Evolutionary conservation across 768 basidiomycete genomes (phyloP).

Genomic region (Boletus vinaceobasis): DNA sequence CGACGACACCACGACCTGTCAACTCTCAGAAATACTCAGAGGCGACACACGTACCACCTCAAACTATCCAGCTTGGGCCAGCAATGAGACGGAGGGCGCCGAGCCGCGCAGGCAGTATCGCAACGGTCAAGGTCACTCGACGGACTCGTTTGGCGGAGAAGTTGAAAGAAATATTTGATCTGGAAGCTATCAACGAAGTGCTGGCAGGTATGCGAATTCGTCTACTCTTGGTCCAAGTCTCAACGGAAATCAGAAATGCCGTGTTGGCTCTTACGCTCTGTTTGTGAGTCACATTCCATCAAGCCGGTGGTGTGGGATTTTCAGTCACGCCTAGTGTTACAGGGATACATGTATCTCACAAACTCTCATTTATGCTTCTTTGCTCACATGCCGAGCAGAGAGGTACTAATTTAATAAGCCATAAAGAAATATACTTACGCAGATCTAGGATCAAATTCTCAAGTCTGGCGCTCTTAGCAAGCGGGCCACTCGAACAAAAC

Average conservation of each 20-base stretch:
- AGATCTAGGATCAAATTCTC: slow-evolving; percentile 75
- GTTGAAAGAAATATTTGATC: slow-evolving; percentile 81
- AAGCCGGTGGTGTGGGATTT: neutral
- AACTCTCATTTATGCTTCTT: slow-evolving; percentile 95
- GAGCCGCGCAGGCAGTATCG: slow-evolving; percentile 59
- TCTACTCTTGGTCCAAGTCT: neutral
- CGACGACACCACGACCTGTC: slow-evolving; percentile 42
- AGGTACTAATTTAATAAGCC: slow-evolving; percentile 46
- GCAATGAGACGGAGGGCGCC: slow-evolving; percentile 21
- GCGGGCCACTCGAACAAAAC: slow-evolving; percentile 83
- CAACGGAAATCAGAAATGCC: slow-evolving; percentile 65
- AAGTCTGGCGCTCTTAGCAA: slow-evolving; percentile 91
- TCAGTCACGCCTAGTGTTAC: slow-evolving; percentile 58
- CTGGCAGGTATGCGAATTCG: slow-evolving; percentile 56
- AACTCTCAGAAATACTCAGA: slow-evolving; percentile 16
- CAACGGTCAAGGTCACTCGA: slow-evolving; percentile 67
- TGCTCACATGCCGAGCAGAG: slow-evolving; percentile 86
- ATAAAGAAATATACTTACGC: slow-evolving; percentile 8
- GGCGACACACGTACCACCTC: neutral
- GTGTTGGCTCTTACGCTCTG: slow-evolving; percentile 88
- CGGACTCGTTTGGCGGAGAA: slow-evolving; percentile 80
- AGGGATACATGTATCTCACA: slow-evolving; percentile 97
- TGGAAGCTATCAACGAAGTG: slow-evolving; percentile 81
- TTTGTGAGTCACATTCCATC: slow-evolving; percentile 55
- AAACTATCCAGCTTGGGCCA: slow-evolving; percentile 16